Conservation (phyloP, 2,329 filamentous ascomycete genomes). For the Verticillium nonalfalfae region DNA sequence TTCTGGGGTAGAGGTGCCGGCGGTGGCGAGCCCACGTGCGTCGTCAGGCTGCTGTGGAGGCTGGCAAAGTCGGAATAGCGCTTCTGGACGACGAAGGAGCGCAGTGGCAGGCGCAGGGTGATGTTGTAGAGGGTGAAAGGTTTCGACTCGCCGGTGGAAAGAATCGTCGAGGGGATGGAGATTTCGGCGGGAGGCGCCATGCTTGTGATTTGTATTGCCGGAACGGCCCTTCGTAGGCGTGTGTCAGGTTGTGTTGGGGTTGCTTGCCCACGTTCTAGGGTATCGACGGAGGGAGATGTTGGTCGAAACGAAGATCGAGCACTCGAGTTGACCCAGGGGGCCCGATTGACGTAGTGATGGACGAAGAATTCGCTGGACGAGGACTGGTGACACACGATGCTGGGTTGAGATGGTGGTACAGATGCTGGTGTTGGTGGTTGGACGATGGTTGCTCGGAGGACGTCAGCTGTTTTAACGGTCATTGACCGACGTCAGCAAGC, state of each 20-base stretch:
- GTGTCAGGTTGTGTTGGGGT: background rate
- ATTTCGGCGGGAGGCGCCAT: conserved; percentile 64
- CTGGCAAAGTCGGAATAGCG: conserved; percentile 74
- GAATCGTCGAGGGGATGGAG: conserved; percentile 59
- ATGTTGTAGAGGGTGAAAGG: conserved; percentile 75
- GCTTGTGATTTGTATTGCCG: background rate
- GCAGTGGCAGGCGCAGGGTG: conserved; percentile 67
- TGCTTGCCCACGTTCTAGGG: background rate
- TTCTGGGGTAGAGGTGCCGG: conserved; percentile 65
- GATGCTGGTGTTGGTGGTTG: background rate
- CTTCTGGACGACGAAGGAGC: conserved; percentile 70
- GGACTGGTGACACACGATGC: background rate
- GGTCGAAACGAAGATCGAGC: background rate
- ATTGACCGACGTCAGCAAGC: background rate
- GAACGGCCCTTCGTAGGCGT: background rate
- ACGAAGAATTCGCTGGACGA: background rate
- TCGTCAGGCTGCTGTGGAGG: conserved; percentile 57
- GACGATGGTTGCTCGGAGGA: background rate
- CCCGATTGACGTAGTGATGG: background rate
- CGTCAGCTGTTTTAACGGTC: background rate
- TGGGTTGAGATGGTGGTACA: background rate
- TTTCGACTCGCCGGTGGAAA: conserved; percentile 50
- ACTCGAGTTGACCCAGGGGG: background rate
- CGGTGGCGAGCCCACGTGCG: conserved; percentile 55
- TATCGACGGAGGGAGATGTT: background rate